Conservation (phyloP, 2,329 filamentous ascomycete genomes). For the Diaporthe citriasiana region DNA sequence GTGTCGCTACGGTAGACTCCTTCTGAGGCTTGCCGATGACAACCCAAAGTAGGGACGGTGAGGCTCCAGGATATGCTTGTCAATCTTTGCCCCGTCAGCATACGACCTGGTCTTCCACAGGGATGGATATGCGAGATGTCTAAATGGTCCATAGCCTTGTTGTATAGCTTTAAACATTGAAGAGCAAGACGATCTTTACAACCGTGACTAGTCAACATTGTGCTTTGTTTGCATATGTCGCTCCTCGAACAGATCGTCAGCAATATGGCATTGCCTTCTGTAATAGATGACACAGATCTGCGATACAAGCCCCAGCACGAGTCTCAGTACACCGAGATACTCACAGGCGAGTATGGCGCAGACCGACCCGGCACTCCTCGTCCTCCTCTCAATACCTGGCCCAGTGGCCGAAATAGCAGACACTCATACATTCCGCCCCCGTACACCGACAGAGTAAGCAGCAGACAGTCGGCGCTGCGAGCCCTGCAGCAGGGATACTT, state of each 20-base stretch:
- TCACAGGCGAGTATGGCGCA: conserved; percentile 6
- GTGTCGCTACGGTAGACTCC: neutral
- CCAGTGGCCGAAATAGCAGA: conserved; percentile 6
- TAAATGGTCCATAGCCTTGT: neutral
- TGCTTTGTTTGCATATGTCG: neutral
- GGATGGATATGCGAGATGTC: neutral
- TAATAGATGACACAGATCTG: conserved; percentile 6
- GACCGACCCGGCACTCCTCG: conserved; percentile 1
- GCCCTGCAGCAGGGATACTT: neutral
- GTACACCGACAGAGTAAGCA: neutral
- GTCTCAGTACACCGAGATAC: conserved; percentile 17
- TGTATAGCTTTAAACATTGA: conserved; percentile 6
- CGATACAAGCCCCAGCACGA: conserved; percentile 21
- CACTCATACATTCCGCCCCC: conserved; percentile 23
- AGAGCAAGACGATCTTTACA: neutral
- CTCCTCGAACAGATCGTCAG: neutral
- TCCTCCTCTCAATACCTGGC: conserved; percentile 8
- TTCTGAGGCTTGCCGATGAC: neutral
- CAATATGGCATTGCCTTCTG: conserved; percentile 15
- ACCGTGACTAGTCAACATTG: neutral
- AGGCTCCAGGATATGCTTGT: conserved; percentile 26
- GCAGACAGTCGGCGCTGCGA: neutral
- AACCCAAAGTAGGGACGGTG: neutral
- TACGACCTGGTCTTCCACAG: neutral
- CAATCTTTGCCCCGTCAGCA: neutral